Percentiles rank a stretch among this genome's conserved stretches.
These are phyloP conservation scores for Paulownia fortunei DNA, from an alignment of 257 asterid species.

Conservation along the genomic window DNA sequence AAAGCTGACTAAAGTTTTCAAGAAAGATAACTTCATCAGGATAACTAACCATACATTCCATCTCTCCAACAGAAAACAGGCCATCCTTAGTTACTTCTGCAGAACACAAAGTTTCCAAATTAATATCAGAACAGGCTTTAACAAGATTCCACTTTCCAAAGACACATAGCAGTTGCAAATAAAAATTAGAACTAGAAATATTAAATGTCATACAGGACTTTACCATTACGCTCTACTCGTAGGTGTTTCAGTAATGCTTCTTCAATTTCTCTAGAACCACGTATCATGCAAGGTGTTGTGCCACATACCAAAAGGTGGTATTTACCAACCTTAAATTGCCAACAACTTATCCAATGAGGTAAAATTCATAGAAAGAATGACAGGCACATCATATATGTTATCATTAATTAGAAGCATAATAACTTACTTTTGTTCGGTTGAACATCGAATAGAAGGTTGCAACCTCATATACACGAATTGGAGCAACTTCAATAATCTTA, in stretches of 20 bases:
- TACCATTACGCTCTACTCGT: slow-evolving; percentile 97
- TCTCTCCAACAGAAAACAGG: slow-evolving; percentile 97
- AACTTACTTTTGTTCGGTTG: slow-evolving; percentile 84
- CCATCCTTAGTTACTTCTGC: slow-evolving; percentile 99
- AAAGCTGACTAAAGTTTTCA: not conserved
- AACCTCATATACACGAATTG: slow-evolving; percentile 97
- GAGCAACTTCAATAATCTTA: slow-evolving; percentile 89
- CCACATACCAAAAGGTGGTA: slow-evolving; percentile 99
- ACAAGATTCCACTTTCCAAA: slow-evolving; percentile 1
- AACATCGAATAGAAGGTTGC: slow-evolving; percentile 99
- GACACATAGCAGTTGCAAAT: not conserved
- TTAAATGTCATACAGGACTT: slow-evolving; percentile 27
- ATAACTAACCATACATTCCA: slow-evolving; percentile 97
- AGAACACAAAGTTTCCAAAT: slow-evolving; percentile 35
- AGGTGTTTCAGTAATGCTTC: slow-evolving; percentile 84
- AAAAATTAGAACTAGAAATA: not conserved
- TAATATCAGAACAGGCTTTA: slow-evolving; percentile 30
- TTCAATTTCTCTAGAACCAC: slow-evolving; percentile 96
- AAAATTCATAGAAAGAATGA: slow-evolving; percentile 10
- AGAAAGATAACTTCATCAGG: slow-evolving; percentile 25
- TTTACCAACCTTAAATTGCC: slow-evolving; percentile 76
- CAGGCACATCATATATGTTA: slow-evolving; percentile 1
- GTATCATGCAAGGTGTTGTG: slow-evolving; percentile 98
- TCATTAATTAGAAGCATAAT: slow-evolving; percentile 7
- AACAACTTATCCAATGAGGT: slow-evolving; percentile 30